Evolutionary conservation across 192 early-diverging fungal species (phyloP), one percentile per base, ranked within the genome.

Genomic region (Coemansia sp.): DNA sequence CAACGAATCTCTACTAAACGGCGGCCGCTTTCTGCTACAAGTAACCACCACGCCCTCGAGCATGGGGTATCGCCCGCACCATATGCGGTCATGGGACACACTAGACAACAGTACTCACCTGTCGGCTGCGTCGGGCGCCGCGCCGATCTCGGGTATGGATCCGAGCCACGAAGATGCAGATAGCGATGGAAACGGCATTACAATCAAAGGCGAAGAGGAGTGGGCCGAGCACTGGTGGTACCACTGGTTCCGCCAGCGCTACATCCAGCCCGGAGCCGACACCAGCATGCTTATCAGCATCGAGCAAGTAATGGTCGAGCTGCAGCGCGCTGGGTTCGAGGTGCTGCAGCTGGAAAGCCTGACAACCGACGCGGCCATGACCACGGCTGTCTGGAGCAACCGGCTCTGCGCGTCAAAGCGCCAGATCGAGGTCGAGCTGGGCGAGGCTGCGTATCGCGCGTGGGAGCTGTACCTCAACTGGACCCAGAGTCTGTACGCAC

Each of bases 401-500:
- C 49, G 67, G 1, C 49, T 72, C 27, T 72, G 70, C 20, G 66
- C 65, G 1, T 35, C 61, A 14, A 72, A 72, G 43, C 70, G 61
- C 36, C 69, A 69, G 45, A 72, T 79, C 59, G 70, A 79, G 39
- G 53, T 55, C 20, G 65, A 70, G 60, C 56, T 70, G 26, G 76
- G 70, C 17, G 70, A 60, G 34, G 62, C 54, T 26, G 32, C 62
- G 2, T 79, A 79, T 34, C 60, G 76, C 5, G 50, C 66, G 2
- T 73, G 70, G 76, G 70, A 73, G 43, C 66, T 79, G 25, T 79
- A 79, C 32, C 38, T 79, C 55, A 72, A 68, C 49, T 79, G 76
- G 76, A 69, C 76, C 11, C 70, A 72, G 49, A 73, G 70, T 28
- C 46, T 79, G 29, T 66, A 62, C 53, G 53, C 59, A 21, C 76